Base-by-base conservation (phyloP, 768 basidiomycete species). In the Chiua virens region DNA sequence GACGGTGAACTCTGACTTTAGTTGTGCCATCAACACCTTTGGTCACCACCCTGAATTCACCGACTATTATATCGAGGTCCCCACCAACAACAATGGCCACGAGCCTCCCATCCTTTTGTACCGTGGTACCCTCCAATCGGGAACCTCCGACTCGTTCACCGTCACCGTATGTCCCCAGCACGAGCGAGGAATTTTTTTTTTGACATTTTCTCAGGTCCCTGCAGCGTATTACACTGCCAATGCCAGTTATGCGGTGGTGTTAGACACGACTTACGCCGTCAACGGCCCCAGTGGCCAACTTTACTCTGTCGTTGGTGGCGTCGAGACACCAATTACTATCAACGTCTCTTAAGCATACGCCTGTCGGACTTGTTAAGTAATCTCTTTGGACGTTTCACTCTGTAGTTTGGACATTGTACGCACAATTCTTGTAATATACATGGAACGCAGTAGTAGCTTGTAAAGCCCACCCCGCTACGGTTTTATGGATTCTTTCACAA, bases 61-160 rank as follows among this genome's bases (percentile, higher is more conserved):
- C 50, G 67, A 68, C 47, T 68, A 69, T 49, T 71, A 68, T 30
- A 66, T 68, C 18, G 69, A 68, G 45, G 67, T 71, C 15, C 67
- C 69, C 9, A 42, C 44, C 22, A 61, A 64, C 36, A 71, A 68
- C 58, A 68, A 59, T 25, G 67, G 67, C 20, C 1, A 59, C 27
- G 69, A 68, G 21, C 60, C 67, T 34, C 63, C 60, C 4, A 70
- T 68, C 53, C 63, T 68, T 36, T 43, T 68, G 42, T 49, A 51
- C 35, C 66, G 66, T 43, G 54, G 53, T 22, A 59, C 55, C 21
- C 44, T 62, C 23, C 4, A 39, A 13, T 8, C 51, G 14, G 53
- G 50, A 11, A 58, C 41, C 18, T 37, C 54, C 0, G 47, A 62
- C 17, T 38, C 47, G 25, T 58, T 67, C 42, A 58, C 57, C 15